Conservation (phyloP, 345 rosid genomes). For the Cardiospermum halicacabum region DNA sequence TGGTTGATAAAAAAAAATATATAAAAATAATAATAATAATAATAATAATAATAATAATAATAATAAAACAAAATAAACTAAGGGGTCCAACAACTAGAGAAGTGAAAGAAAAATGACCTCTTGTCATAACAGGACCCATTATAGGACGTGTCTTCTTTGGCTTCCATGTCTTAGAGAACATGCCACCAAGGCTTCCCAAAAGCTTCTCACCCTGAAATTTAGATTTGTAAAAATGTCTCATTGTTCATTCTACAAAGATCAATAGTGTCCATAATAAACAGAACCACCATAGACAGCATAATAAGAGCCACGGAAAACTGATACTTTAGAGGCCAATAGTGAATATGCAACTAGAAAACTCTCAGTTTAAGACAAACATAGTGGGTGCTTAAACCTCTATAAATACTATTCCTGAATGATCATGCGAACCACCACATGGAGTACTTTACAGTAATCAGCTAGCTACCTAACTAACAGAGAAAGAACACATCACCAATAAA, state of each 20-base stretch:
- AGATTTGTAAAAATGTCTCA: conserved; percentile 13
- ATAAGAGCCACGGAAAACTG: neutral
- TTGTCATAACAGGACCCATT: conserved; percentile 57
- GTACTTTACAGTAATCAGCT: neutral
- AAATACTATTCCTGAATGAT: neutral
- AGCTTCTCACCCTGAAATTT: conserved; percentile 91
- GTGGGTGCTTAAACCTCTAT: neutral
- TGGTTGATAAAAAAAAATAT: no score
- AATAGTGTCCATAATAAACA: neutral
- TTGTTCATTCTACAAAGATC: neutral
- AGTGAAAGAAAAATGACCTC: conserved; percentile 41
- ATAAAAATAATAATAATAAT: no score
- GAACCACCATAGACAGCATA: neutral
- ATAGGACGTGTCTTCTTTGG: conserved; percentile 76
- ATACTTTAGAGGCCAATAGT: neutral
- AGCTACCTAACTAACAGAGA: neutral
- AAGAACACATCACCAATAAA: neutral
- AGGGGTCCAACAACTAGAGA: neutral
- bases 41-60: no score
- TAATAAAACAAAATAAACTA: neutral
- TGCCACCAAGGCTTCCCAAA: conserved; percentile 90
- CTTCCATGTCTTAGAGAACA: conserved; percentile 89
- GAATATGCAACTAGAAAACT: neutral
- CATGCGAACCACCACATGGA: neutral
- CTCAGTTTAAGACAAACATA: neutral